These are phyloP conservation scores for Xerophyta viscosa DNA, from an alignment of 106 monocot genomes.

Conservation along the genomic window DNA sequence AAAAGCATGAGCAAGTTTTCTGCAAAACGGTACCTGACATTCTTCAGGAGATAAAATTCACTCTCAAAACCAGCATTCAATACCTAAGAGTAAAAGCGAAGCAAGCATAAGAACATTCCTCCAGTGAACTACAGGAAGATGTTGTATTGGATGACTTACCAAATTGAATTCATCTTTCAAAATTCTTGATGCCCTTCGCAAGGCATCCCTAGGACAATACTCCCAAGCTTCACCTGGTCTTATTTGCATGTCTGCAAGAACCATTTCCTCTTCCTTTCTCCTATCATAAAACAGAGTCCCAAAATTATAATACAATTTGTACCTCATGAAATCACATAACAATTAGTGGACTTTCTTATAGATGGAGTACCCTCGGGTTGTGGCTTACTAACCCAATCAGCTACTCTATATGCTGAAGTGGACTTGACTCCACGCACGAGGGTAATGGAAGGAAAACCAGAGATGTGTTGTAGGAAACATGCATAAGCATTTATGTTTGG, in stretches of 20 bases:
- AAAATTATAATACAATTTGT: not conserved
- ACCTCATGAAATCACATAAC: not conserved
- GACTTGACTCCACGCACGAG: too few relatives aligned
- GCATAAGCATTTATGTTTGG: too few relatives aligned
- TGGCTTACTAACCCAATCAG: too few relatives aligned
- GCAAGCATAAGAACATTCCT: not conserved
- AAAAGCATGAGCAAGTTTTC: not conserved
- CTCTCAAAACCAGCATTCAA: conserved; percentile 96
- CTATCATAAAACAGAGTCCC: conserved; percentile 22
- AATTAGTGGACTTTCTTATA: not conserved
- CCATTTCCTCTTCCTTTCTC: conserved; percentile 85
- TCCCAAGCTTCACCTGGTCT: conserved; percentile 88
- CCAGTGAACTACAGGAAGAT: too few relatives aligned
- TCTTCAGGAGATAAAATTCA: conserved; percentile 80
- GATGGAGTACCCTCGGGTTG: too few relatives aligned
- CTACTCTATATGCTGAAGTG: too few relatives aligned
- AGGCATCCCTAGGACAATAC: conserved; percentile 85
- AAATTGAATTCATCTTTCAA: conserved; percentile 79
- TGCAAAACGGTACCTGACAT: conserved; percentile 37
- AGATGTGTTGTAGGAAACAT: too few relatives aligned
- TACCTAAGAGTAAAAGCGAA: conserved; percentile 25
- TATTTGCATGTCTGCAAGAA: conserved; percentile 82
- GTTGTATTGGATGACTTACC: too few relatives aligned
- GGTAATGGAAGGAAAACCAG: too few relatives aligned
- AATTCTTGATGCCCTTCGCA: conserved; percentile 46